Evolutionary conservation across 805 yeast genomes (phyloP).

Genomic region (Dipodascus geniculatus): DNA sequence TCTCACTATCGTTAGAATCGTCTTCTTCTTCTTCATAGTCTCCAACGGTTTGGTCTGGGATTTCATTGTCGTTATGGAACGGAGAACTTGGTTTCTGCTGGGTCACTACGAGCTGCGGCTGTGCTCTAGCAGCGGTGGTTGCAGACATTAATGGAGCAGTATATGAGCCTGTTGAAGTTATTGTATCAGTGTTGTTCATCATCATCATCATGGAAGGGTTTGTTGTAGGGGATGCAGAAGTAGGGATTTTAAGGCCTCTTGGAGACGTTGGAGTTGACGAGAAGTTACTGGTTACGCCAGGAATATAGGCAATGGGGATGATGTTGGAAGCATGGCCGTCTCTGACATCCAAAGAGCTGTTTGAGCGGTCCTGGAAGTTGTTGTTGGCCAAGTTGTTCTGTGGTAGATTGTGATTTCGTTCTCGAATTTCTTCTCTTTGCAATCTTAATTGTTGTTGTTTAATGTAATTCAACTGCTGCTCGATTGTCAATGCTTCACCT

Average conservation of each 20-base stretch:
- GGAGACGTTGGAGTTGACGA: neutral
- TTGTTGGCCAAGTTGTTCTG: too few species aligned
- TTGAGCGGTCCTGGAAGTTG: neutral
- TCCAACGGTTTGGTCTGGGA: neutral
- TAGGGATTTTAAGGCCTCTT: neutral
- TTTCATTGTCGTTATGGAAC: neutral
- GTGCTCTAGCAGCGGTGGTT: neutral
- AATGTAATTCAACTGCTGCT: neutral
- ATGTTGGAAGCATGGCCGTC: constrained; percentile 54
- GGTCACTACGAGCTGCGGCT: neutral
- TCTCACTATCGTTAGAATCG: neutral
- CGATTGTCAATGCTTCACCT: neutral
- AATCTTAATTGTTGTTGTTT: neutral
- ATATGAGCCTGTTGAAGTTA: neutral
- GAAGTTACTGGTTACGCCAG: constrained; percentile 52
- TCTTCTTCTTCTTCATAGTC: neutral
- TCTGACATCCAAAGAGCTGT: neutral
- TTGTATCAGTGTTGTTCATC: neutral
- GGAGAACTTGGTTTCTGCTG: neutral
- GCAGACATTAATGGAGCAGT: neutral
- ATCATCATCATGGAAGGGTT: neutral
- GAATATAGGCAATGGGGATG: constrained; percentile 85
- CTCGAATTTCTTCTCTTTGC: neutral
- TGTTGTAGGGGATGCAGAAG: neutral
- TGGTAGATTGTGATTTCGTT: too few species aligned